Conservation (phyloP, 2,329 filamentous ascomycete genomes). For the Teratosphaeria pseudoeucalypti region DNA sequence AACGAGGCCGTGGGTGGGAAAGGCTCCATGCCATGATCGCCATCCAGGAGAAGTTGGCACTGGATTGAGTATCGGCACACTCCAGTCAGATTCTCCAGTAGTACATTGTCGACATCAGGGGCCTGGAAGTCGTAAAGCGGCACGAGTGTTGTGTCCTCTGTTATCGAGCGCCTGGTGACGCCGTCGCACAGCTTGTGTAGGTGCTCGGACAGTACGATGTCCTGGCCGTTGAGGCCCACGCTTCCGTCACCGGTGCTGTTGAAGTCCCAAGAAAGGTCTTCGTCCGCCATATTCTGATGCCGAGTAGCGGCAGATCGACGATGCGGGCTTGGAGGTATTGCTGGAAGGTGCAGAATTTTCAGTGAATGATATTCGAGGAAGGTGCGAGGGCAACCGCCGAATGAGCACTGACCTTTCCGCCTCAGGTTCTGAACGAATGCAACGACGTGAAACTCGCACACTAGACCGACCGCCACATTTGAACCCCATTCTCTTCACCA, state of each 20-base stretch:
- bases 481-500: neutral
- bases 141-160: constrained; percentile 1
- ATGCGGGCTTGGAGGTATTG: neutral
- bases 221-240: neutral
- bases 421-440: neutral
- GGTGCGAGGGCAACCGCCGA: neutral
- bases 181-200: constrained; percentile 2
- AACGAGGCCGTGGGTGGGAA: constrained; percentile 1
- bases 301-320: neutral
- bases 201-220: constrained; percentile 1
- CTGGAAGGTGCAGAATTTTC: neutral
- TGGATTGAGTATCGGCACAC: constrained; percentile 1
- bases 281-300: neutral
- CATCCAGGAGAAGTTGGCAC: constrained; percentile 3
- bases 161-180: constrained; percentile 1
- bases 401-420: neutral
- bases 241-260: neutral
- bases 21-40: neutral
- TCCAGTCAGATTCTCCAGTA: constrained; percentile 6
- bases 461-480: neutral
- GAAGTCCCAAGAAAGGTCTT: neutral
- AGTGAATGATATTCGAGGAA: neutral
- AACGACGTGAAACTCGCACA: neutral
- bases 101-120: constrained; percentile 2
- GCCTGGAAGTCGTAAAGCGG: constrained; percentile 3